Conservation (phyloP, 352 stramenopile species). For the Halophytophthora polymorphica region DNA sequence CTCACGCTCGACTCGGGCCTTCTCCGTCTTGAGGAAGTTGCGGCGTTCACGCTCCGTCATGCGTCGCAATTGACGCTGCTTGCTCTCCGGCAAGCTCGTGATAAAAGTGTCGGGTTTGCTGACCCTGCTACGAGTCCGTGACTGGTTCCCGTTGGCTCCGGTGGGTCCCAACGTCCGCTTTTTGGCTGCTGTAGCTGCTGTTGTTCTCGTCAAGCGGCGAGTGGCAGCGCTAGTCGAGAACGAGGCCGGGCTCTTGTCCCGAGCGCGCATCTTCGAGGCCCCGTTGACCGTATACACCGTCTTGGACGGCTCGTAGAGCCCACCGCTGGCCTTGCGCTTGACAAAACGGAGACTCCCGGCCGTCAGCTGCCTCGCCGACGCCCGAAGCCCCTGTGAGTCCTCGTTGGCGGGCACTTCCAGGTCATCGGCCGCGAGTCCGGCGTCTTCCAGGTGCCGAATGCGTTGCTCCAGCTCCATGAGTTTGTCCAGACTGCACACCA, state of each 20-base stretch:
- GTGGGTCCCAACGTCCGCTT: conserved; percentile 30
- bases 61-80: conserved; percentile 54
- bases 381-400: conserved; percentile 20
- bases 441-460: conserved; percentile 81
- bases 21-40: conserved; percentile 58
- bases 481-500: conserved; percentile 80
- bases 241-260: conserved; percentile 18
- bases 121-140: conserved; percentile 11
- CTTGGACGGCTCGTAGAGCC: conserved; percentile 39
- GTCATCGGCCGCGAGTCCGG: conserved; percentile 47
- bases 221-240: background rate
- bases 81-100: conserved; percentile 56
- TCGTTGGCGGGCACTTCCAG: conserved; percentile 19
- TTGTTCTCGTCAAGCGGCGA: conserved; percentile 7
- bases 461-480: conserved; percentile 89
- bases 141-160: conserved; percentile 15
- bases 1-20: conserved; percentile 28
- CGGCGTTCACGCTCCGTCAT: conserved; percentile 66
- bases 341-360: conserved; percentile 41
- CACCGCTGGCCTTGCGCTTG: conserved; percentile 40
- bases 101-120: conserved; percentile 44
- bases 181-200: conserved; percentile 17
- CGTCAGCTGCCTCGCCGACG: conserved; percentile 16
- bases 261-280: conserved; percentile 30
- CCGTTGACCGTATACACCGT: conserved; percentile 60